Conservation (phyloP, 1,284 basidiomycete genomes). For the Blastosporella zonata region DNA sequence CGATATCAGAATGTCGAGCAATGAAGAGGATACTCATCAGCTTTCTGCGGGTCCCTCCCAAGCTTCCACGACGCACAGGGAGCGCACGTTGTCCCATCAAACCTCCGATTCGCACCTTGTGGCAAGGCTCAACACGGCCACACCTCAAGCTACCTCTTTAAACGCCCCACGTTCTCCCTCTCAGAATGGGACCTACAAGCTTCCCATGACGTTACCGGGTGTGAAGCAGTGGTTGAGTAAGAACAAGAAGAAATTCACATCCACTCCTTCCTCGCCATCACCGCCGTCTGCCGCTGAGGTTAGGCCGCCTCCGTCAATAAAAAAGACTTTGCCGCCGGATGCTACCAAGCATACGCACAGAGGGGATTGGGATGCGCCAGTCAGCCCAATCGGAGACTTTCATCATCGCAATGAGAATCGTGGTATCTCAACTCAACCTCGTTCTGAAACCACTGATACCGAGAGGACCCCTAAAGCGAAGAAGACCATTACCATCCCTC, state of each 20-base stretch:
- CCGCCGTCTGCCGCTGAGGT: conserved; percentile 30
- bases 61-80: conserved; percentile 47
- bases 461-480: conserved; percentile 41
- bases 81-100: conserved; percentile 64
- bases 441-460: conserved; percentile 32
- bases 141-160: conserved; percentile 44
- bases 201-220: conserved; percentile 70
- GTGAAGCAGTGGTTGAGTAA: conserved; percentile 75
- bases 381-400: conserved; percentile 40
- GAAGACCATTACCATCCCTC: conserved; percentile 26
- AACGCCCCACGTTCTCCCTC: conserved; percentile 45
- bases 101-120: conserved; percentile 61
- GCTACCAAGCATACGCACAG: conserved; percentile 54
- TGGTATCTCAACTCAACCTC: conserved; percentile 8
- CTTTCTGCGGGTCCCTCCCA: conserved; percentile 46
- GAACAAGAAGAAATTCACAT: conserved; percentile 46
- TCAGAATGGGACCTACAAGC: conserved; percentile 42
- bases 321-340: conserved; percentile 66
- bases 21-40: conserved; percentile 44
- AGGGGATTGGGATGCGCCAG: conserved; percentile 66
- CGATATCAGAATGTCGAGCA: conserved; percentile 49
- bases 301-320: conserved; percentile 35
- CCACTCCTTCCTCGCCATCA: conserved; percentile 37
- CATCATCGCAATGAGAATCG: conserved; percentile 16
- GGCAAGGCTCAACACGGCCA: conserved; percentile 45